A percentile compares a stretch with the other conserved stretches of the same genome.
These are phyloP conservation scores for Calonectria henricotiae DNA, from an alignment of 2,329 filamentous ascomycete species.

Conservation along the genomic window DNA sequence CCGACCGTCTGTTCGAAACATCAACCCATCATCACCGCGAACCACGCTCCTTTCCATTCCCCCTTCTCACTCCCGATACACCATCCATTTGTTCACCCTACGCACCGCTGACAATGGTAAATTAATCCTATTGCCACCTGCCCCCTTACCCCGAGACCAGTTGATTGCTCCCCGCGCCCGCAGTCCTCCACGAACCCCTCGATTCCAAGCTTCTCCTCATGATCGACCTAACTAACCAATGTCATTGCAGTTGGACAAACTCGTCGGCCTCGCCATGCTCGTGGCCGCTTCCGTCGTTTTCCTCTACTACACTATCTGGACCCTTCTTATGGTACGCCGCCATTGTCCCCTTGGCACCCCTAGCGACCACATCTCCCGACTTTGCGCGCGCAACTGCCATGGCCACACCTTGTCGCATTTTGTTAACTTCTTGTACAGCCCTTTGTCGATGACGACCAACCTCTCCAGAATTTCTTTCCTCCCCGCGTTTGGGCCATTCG, in stretches of 20 bases:
- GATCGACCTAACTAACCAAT: conserved; percentile 38
- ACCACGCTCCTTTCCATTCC: conserved; percentile 48
- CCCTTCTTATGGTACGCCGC: conserved; percentile 88
- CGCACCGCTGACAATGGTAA: conserved; percentile 51
- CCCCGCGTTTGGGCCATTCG: conserved; percentile 99
- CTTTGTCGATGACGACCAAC: conserved; percentile 96
- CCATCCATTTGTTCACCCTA: conserved; percentile 42
- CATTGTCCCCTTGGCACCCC: conserved; percentile 29
- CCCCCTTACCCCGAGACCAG: neutral
- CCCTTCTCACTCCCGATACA: conserved; percentile 30
- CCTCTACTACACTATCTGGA: conserved; percentile 97
- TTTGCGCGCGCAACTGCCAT: conserved; percentile 13
- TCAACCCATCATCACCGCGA: conserved; percentile 41
- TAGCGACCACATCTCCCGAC: conserved; percentile 25
- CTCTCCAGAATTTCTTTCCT: conserved; percentile 94
- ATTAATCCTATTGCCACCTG: neutral
- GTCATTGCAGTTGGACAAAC: conserved; percentile 85
- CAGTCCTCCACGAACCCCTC: conserved; percentile 48
- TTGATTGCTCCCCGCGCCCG: conserved; percentile 44
- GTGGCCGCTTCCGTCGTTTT: conserved; percentile 77
- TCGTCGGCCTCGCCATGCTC: conserved; percentile 79
- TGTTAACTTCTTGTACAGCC: conserved; percentile 72
- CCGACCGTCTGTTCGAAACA: conserved; percentile 27
- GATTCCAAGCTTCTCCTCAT: conserved; percentile 24
- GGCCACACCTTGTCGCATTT: neutral